Evolutionary conservation across 2,329 filamentous ascomycete species (phyloP).

Genomic region (Alternaria sp.): DNA sequence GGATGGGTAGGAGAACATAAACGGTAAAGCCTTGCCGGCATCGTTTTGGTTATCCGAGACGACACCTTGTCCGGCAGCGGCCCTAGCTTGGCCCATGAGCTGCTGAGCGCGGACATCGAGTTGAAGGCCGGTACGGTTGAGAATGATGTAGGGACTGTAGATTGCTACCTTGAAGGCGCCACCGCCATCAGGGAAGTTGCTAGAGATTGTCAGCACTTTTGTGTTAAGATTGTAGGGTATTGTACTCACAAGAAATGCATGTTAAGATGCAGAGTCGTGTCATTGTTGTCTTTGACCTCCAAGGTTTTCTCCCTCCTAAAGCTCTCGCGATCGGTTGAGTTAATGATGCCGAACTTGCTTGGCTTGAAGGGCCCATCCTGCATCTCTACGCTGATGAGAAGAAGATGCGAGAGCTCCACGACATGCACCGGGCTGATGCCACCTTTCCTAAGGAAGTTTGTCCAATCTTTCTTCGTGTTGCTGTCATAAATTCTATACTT

Average conservation of each 20-base stretch:
- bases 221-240: not conserved
- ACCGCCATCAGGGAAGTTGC: conserved; percentile 84
- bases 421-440: conserved; percentile 97
- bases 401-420: conserved; percentile 91
- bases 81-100: conserved; percentile 82
- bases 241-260: conserved; percentile 81
- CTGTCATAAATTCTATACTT: conserved; percentile 99
- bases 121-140: conserved; percentile 94
- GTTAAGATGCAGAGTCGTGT: conserved; percentile 79
- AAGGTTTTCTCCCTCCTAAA: conserved; percentile 84
- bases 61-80: conserved; percentile 82
- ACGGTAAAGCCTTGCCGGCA: conserved; percentile 79
- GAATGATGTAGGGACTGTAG: conserved; percentile 91
- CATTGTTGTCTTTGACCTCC: conserved; percentile 84
- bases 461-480: conserved; percentile 98
- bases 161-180: conserved; percentile 96
- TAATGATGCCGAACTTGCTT: conserved; percentile 97
- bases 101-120: conserved; percentile 89
- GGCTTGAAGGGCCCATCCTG: conserved; percentile 94
- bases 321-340: conserved; percentile 85
- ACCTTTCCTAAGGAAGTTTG: conserved; percentile 95
- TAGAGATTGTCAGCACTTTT: conserved; percentile 31
- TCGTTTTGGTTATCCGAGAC: conserved; percentile 64
- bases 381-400: conserved; percentile 93
- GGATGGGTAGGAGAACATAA: conserved; percentile 94